Evolutionary conservation across 2,329 filamentous ascomycete species (phyloP).

Genomic region (Drechslerella coelobrocha): DNA sequence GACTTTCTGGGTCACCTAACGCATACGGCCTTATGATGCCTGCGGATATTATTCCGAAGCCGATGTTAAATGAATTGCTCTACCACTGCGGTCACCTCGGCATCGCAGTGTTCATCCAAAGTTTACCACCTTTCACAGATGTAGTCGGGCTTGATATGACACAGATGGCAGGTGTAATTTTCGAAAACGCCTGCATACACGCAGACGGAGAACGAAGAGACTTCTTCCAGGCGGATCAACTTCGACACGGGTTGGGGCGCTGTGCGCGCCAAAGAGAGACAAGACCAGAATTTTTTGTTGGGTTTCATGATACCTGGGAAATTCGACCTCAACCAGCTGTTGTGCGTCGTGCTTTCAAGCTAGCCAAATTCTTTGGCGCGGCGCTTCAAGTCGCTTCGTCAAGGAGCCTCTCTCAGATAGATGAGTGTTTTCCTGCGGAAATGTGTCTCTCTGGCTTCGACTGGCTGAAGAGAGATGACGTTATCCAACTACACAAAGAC

Average conservation of each 20-base stretch:
- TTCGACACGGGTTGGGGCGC: constrained; percentile 56
- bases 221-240: constrained; percentile 59
- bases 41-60: constrained; percentile 40
- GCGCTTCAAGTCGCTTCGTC: constrained; percentile 52
- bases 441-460: constrained; percentile 57
- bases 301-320: constrained; percentile 58
- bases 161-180: constrained; percentile 58
- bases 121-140: constrained; percentile 41
- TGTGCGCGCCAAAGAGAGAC: constrained; percentile 56
- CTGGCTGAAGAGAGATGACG: constrained; percentile 57
- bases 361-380: constrained; percentile 58
- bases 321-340: constrained; percentile 56
- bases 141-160: constrained; percentile 55
- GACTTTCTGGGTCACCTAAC: constrained; percentile 36
- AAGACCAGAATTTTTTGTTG: constrained; percentile 58
- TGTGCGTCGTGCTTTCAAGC: constrained; percentile 57
- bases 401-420: constrained; percentile 36
- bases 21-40: constrained; percentile 30
- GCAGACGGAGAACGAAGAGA: constrained; percentile 59
- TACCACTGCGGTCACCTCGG: constrained; percentile 35
- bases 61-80: constrained; percentile 39
- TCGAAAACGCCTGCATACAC: constrained; percentile 60
- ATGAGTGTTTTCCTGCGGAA: constrained; percentile 55
- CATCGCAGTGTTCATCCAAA: constrained; percentile 38
- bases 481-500: constrained; percentile 56